Base-by-base conservation (phyloP, 495 filamentous ascomycete genomes). In the Hypoxylon trugodes region DNA sequence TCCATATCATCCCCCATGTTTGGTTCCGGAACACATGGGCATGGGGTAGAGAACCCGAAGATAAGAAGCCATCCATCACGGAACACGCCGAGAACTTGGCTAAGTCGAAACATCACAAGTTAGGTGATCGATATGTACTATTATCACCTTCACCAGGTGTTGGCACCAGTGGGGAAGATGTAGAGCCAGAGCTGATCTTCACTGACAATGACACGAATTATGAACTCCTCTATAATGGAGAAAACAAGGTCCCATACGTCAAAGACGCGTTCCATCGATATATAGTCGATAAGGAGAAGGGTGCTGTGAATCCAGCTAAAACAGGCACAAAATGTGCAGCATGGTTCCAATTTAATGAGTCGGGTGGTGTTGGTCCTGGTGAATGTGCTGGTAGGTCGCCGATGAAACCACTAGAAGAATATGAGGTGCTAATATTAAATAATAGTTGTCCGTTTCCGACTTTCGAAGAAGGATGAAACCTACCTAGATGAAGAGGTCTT, bases 11-110 rank as follows among this genome's bases (percentile, higher is more conserved):
- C 49, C 94, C 94, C 6, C 94, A 97, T 54, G 87, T 96, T 15
- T 97, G 93, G 93, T 98, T 97, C 78, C 84, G 94, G 25, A 98
- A 98, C 71, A 97, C 93, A 7, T 98, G 94, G 94, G 81, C 88
- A 13, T 98, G 93, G 93, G 92, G 91, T 18, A 82, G 88, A 35
- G 89, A 96, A 65, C 72, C 85, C 9, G 73, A 79, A 19, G 79
- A 87, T 12, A 88, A 87, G 55, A 96, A 93, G 77, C 94, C 94
- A 0, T 84, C 79, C 6, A 89, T 97, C 55, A 81, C 82, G 12
- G 78, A 86, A 61, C 74, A 87, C 32, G 78, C 78, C 3, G 84
- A 89, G 18, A 86, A 89, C 3, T 77, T 87, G 33, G 88, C 86
- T 32, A 87, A 90, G 63, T 87, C 90, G 13, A 88, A 82, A 30